Evolutionary conservation across 2,329 filamentous ascomycete species (phyloP), one percentile per base, ranked within the genome.

Genomic region (Byssothecium circinans): DNA sequence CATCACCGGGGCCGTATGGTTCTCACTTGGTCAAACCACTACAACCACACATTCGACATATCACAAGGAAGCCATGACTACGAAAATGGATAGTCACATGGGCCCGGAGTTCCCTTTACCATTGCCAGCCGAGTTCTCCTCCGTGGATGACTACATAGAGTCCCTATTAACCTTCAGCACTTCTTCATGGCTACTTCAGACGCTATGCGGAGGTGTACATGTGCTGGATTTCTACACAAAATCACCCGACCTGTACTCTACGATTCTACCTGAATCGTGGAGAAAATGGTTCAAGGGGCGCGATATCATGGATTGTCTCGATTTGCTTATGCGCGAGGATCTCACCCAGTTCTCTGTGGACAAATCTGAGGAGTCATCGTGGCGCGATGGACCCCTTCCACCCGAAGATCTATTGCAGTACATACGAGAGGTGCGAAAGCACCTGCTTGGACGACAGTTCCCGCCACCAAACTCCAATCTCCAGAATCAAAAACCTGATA

Each of bases 131-230:
- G 81, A 83, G 60, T 96, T 92, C 76, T 67, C 76, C 30, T 83
- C 82, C 36, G 74, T 84, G 5, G 88, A 96, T 39, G 81, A 84
- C 43, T 99, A 96, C 69, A 81, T 96, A 40, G 78, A 88, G 20
- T 85, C 84, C 15, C 81, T 97, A 11, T 78, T 97, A 20, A 68
- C 83, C 17, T 96, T 97, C 62, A 82, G 85, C 1, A 84, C 84
- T 5, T 84, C 83, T 2, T 88, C 87, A 37, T 81, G 86, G 44
- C 78, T 90, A 1, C 91, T 96, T 59, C 87, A 89, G 56, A 89
- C 89, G 20, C 79, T 99, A n/a, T 96, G 91, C 66, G 94, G 94
- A 44, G 91, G 92, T n/a, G 89, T 97, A 1, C 94, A 99, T 67
- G 91, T 99, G 53, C 80, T 97, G 47, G 94, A 99, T 69, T 97